Evolutionary conservation across 2,329 filamentous ascomycete species (phyloP).

Genomic region (Lachnum nothofagi): DNA sequence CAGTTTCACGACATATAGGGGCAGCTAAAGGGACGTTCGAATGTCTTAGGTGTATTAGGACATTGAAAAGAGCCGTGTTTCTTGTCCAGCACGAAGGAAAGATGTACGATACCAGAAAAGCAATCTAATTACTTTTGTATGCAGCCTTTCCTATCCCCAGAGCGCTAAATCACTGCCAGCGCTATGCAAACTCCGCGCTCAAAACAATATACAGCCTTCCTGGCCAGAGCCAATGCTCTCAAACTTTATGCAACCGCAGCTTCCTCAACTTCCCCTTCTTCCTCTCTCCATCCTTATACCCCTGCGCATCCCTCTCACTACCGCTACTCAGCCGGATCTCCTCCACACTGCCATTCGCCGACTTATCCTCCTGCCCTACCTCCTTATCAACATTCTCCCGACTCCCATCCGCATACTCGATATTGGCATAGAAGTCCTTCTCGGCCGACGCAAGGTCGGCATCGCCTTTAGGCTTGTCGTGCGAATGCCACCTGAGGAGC

Average conservation of each 20-base stretch:
- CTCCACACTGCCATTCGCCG: not conserved
- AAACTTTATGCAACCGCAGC: constrained; percentile 1
- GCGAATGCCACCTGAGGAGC: constrained; percentile 15
- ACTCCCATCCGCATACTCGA: constrained; percentile 21
- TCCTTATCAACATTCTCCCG: constrained; percentile 9
- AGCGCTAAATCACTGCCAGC: not conserved
- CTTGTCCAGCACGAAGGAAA: too few relatives aligned
- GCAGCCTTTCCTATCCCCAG: not conserved
- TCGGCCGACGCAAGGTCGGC: constrained; percentile 3
- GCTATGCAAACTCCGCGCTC: not conserved
- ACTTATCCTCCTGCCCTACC: not conserved
- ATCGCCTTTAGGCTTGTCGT: constrained; percentile 6
- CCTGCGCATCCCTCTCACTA: not conserved
- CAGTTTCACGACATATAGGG: constrained; percentile 77
- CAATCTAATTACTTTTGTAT: not conserved
- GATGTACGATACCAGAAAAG: constrained; percentile 5
- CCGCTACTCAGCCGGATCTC: not conserved
- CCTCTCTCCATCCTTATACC: not conserved
- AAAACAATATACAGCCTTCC: not conserved
- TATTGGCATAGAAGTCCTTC: constrained; percentile 21
- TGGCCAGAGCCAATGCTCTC: not conserved
- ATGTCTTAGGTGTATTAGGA: too few relatives aligned
- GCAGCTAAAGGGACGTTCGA: constrained; percentile 47
- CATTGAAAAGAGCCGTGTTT: too few relatives aligned
- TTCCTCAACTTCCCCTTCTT: constrained; percentile 8